Percentiles rank a stretch among this genome's conserved stretches.
Evolutionary conservation across 495 filamentous ascomycete species (phyloP).

Genomic region (Annulohypoxylon stygium): DNA sequence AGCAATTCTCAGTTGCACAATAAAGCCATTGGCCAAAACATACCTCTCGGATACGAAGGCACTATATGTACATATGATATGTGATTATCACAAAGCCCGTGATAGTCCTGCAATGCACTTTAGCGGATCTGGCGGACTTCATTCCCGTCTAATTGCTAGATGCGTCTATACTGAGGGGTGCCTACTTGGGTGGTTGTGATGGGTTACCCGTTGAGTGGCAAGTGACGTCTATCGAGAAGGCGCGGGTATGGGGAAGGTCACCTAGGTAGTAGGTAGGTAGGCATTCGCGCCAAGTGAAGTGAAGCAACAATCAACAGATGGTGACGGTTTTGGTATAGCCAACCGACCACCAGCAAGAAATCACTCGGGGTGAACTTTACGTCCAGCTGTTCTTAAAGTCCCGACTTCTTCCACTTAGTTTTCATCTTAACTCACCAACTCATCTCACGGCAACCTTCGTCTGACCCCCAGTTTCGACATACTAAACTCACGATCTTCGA

Average conservation of each 20-base stretch:
- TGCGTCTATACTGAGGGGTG: background rate
- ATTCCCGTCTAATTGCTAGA: background rate
- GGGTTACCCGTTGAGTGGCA: background rate
- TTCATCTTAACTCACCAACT: background rate
- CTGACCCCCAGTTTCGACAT: background rate
- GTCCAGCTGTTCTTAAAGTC: background rate
- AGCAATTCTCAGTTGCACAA: conserved; percentile 1
- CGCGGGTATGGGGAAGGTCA: background rate
- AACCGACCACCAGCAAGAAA: background rate
- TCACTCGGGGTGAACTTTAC: background rate
- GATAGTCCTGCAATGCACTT: background rate
- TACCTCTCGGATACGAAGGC: background rate
- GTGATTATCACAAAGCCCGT: conserved; percentile 5
- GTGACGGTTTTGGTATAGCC: background rate
- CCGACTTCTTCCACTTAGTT: background rate
- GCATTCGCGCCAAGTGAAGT: background rate
- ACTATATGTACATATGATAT: conserved; percentile 18
- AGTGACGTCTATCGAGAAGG: background rate
- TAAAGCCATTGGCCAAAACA: background rate
- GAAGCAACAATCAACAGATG: background rate
- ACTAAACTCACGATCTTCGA: background rate
- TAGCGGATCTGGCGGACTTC: background rate
- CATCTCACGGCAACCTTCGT: background rate
- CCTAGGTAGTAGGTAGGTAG: background rate
- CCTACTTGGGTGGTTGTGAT: background rate